Evolutionary conservation across 768 basidiomycete genomes (phyloP).

Genomic region (Russula griseocarnosa): DNA sequence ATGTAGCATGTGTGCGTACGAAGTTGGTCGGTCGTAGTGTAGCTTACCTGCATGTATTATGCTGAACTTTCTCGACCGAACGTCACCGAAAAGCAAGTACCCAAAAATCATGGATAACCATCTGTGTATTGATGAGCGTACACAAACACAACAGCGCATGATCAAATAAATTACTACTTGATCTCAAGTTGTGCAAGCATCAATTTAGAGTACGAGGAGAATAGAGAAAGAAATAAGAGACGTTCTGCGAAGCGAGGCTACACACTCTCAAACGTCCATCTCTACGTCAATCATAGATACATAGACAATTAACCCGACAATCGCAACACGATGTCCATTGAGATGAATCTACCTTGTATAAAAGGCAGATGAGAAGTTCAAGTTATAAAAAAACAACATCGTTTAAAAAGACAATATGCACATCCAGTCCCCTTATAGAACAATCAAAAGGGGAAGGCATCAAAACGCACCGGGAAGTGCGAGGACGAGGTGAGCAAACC

Average conservation of each 20-base stretch:
- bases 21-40: not conserved
- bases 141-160: not conserved
- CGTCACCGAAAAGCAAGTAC: not conserved
- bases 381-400: not conserved
- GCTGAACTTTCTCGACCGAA: not conserved
- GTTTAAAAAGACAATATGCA: not conserved
- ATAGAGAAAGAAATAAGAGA: not conserved
- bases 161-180: not conserved
- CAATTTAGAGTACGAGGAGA: conserved; percentile 3
- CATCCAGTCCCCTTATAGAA: not conserved
- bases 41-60: conserved; percentile 18
- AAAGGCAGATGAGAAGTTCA: not conserved
- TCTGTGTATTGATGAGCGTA: not conserved
- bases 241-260: not conserved
- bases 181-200: conserved; percentile 9
- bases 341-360: conserved; percentile 2
- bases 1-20: conserved; percentile 1
- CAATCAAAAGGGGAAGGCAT: conserved; percentile 17
- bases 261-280: conserved; percentile 3
- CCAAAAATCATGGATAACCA: not conserved
- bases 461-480: conserved; percentile 58
- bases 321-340: conserved; percentile 1
- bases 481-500: conserved; percentile 59
- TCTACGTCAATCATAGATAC: not conserved
- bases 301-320: not conserved